Evolutionary conservation across 2,329 filamentous ascomycete genomes (phyloP), one percentile per base, ranked within the genome.

Genomic region (Aspergillus melleus): DNA sequence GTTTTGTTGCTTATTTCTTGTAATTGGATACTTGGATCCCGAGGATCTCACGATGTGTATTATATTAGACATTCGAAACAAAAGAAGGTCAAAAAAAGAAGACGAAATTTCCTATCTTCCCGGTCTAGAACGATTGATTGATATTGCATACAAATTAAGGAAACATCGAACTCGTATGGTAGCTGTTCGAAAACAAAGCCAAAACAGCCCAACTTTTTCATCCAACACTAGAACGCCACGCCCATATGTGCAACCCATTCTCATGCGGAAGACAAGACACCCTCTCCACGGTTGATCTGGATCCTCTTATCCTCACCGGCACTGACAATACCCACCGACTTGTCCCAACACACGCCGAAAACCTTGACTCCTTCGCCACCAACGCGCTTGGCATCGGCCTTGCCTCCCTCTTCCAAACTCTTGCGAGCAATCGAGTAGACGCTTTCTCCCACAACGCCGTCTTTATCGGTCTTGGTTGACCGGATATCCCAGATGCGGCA

Each of bases 401-500:
- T 86, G 61, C 84, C 82, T 72, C 86, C 85, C 62, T 85, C 82
- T 72, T 86, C 86, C 62, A 84, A 80, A 74, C 87, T 90, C 76
- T 95, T 90, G 56, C 94, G 81, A 60, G 89, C 84, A 64, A 98
- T 89, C 74, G 82, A 91, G 86, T 80, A 96, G 79, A 81, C 88
- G 76, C 84, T 94, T 81, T 85, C 91, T 76, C 77, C 93, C 72
- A 83, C 84, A 78, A 73, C 85, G 79, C 71, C 86, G 59, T 70
- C 82, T 76, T 74, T 81, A 80, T 70, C 87, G 80, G 74, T 88
- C 84, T 72, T 88, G 78, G 68, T 86, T 79, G 83, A 73, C 57
- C 95, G 84, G 65, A 98, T 83, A 80, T 99, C 95, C 95, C 95
- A 99, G 52, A 99, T 88, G 54, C 92, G 86, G 70, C 91, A 95